Percentiles rank a stretch among this genome's conserved stretches.
Conservation (phyloP, 2,329 filamentous ascomycete species). For the Fusarium tricinctum region DNA sequence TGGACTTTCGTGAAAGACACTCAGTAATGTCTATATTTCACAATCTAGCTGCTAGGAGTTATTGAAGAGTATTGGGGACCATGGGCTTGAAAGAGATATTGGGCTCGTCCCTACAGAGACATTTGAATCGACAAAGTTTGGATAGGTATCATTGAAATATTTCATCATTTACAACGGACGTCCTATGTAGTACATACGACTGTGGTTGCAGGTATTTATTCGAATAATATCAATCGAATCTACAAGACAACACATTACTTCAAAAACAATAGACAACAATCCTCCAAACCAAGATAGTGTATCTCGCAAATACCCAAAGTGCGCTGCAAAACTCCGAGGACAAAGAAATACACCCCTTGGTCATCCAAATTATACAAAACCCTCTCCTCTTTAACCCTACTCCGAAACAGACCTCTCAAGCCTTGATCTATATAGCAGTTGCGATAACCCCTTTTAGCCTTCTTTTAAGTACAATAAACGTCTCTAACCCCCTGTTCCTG, state of each 20-base stretch:
- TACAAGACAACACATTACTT: neutral
- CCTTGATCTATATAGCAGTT: conserved; percentile 25
- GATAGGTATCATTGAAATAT: neutral
- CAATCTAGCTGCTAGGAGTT: conserved; percentile 22
- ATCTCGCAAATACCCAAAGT: conserved; percentile 6
- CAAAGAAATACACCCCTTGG: conserved; percentile 23
- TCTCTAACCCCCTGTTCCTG: conserved; percentile 1
- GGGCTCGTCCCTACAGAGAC: neutral
- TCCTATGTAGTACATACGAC: neutral
- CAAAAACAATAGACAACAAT: conserved; percentile 1
- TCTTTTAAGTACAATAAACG: conserved; percentile 23
- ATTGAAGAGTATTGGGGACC: conserved; percentile 1
- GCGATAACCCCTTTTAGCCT: conserved; percentile 1
- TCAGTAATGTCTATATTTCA: conserved; percentile 9
- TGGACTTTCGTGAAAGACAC: conserved; percentile 1
- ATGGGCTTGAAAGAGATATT: neutral
- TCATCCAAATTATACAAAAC: conserved; percentile 35
- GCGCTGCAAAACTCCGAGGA: conserved; percentile 34
- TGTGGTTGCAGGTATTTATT: neutral
- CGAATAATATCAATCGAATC: neutral
- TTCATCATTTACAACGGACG: neutral
- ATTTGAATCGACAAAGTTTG: neutral
- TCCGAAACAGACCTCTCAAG: conserved; percentile 9
- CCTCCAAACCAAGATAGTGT: neutral
- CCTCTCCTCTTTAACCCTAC: conserved; percentile 11